Evolutionary conservation across 2,329 filamentous ascomycete genomes (phyloP).

Genomic region (Sporothrix pallida): DNA sequence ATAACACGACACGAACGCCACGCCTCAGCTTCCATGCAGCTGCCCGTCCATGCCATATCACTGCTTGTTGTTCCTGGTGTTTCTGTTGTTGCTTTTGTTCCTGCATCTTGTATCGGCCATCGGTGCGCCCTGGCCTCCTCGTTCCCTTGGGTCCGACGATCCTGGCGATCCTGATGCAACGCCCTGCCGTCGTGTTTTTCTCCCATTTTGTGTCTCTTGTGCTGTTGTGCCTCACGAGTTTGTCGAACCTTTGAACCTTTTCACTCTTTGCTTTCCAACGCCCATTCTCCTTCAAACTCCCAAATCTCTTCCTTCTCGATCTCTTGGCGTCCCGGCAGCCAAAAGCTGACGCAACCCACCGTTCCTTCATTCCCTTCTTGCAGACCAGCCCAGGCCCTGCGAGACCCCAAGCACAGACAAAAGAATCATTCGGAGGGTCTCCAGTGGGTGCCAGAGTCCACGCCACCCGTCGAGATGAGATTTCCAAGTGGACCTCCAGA

Average conservation of each 20-base stretch:
- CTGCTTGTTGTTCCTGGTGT: not conserved
- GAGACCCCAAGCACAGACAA: not conserved
- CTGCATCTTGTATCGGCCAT: not conserved
- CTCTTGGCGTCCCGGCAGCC: conserved; percentile 27
- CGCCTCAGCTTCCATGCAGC: conserved; percentile 20
- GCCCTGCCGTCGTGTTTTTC: conserved; percentile 17
- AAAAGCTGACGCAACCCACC: conserved; percentile 25
- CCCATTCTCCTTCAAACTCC: not conserved
- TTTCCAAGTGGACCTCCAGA: conserved; percentile 16
- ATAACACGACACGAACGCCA: conserved; percentile 13
- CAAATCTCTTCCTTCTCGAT: not conserved
- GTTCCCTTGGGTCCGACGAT: conserved; percentile 12
- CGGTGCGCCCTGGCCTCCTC: not conserved
- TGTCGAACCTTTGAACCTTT: not conserved
- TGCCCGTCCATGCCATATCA: not conserved
- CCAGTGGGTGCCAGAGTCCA: conserved; percentile 8
- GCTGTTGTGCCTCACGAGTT: not conserved
- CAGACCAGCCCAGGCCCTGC: conserved; percentile 15
- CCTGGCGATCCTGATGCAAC: conserved; percentile 26
- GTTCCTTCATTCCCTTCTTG: not conserved
- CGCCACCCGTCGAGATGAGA: conserved; percentile 23
- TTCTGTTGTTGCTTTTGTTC: not conserved
- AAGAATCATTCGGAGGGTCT: not conserved
- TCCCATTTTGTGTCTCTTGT: not conserved
- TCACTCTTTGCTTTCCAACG: not conserved